Percentiles rank a stretch among this genome's conserved stretches.
Evolutionary conservation across 352 stramenopile species (phyloP).

Genomic region (Globisporangium middletonii): DNA sequence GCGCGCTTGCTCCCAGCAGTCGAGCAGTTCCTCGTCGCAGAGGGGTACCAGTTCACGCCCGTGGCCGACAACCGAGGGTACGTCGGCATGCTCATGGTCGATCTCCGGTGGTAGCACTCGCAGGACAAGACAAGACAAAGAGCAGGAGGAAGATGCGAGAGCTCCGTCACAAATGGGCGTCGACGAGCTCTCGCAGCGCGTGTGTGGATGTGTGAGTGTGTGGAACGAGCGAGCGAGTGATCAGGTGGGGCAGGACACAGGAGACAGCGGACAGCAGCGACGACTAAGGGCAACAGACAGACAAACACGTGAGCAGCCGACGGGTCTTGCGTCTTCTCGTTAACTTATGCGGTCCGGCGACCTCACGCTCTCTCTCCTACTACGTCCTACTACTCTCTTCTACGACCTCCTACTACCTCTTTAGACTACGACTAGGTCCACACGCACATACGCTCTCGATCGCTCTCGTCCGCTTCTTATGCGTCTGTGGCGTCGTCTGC

Average conservation of each 20-base stretch:
- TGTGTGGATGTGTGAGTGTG: neutral
- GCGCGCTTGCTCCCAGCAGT: conserved; percentile 67
- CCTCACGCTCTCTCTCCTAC: too few species aligned
- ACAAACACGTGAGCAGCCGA: too few species aligned
- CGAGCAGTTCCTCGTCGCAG: conserved; percentile 65
- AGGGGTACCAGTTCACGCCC: conserved; percentile 71
- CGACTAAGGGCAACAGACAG: too few species aligned
- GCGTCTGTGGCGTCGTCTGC: neutral
- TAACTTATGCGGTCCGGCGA: neutral
- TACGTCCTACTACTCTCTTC: too few species aligned
- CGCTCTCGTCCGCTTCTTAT: neutral
- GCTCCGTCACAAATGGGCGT: neutral
- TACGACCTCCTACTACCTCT: too few species aligned
- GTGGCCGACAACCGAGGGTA: conserved; percentile 68
- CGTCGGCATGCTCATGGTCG: conserved; percentile 81
- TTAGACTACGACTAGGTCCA: too few species aligned
- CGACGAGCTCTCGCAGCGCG: neutral
- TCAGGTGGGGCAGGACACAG: too few species aligned
- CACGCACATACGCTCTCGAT: neutral
- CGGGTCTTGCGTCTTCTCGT: neutral
- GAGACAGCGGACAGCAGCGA: too few species aligned
- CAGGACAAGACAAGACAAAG: neutral
- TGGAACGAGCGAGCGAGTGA: too few species aligned
- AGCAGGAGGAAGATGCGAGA: neutral
- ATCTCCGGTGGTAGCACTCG: conserved; percentile 58